A percentile compares a stretch with the other conserved stretches of the same genome.
Evolutionary conservation across 305 asterid species (phyloP).

Genomic region (Salvia sclarea): DNA sequence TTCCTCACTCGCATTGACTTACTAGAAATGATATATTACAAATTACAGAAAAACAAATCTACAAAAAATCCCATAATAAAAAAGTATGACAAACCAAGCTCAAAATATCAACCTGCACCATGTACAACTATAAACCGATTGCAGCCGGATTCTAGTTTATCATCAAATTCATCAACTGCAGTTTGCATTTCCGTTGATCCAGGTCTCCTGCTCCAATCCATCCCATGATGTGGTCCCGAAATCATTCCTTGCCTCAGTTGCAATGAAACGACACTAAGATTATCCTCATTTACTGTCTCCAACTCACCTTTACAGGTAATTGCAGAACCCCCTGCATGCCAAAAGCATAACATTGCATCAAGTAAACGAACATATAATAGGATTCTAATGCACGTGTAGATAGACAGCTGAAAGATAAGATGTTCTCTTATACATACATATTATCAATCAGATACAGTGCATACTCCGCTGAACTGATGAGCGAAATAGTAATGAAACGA

Average conservation of each 20-base stretch:
- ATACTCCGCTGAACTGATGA: background rate
- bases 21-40: background rate
- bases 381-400: background rate
- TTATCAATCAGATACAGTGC: background rate
- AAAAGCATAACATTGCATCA: conserved; percentile 6
- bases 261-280: conserved; percentile 58
- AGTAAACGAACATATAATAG: background rate
- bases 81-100: conserved; percentile 24
- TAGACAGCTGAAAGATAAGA: background rate
- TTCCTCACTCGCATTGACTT: conserved; percentile 19
- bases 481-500: background rate
- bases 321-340: conserved; percentile 83
- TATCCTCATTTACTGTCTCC: conserved; percentile 72
- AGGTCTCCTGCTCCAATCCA: conserved; percentile 96
- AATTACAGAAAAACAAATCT: conserved; percentile 12
- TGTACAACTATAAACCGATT: conserved; percentile 73
- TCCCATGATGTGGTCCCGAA: conserved; percentile 49
- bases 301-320: conserved; percentile 82
- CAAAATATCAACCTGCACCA: conserved; percentile 76
- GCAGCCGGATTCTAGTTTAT: conserved; percentile 44
- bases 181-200: conserved; percentile 54
- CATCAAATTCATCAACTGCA: conserved; percentile 41
- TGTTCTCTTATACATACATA: background rate
- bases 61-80: background rate
- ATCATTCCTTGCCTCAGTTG: conserved; percentile 78